A percentile compares a stretch with the other conserved stretches of the same genome.
Conservation (phyloP, 768 basidiomycete genomes). For the Podaxis sp. region DNA sequence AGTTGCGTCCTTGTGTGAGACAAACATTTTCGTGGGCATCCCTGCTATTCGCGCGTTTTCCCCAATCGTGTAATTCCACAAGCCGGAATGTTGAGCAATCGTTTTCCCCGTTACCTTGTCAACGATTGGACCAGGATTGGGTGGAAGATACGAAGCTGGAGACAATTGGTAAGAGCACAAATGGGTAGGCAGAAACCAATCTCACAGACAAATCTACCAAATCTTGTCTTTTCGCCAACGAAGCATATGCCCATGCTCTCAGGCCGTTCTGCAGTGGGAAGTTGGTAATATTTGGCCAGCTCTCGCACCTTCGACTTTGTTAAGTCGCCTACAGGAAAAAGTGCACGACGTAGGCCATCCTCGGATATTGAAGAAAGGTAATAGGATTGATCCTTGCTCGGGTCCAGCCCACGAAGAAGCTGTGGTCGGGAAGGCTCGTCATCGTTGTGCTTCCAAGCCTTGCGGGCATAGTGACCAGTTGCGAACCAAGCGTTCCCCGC, state of each 20-base stretch:
- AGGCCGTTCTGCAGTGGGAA: conserved; percentile 72
- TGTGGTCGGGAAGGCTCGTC: conserved; percentile 38
- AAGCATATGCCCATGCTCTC: conserved; percentile 98
- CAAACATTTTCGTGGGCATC: conserved; percentile 62
- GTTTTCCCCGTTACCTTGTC: conserved; percentile 52
- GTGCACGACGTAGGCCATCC: conserved; percentile 56
- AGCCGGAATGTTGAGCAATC: conserved; percentile 65
- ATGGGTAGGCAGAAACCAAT: neutral
- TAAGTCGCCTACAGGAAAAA: conserved; percentile 75
- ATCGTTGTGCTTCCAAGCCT: conserved; percentile 43
- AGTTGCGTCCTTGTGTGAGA: conserved; percentile 64
- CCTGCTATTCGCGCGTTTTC: conserved; percentile 73
- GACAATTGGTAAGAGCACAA: neutral
- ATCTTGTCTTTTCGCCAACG: conserved; percentile 76
- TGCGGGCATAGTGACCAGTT: conserved; percentile 84
- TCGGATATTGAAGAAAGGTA: conserved; percentile 83
- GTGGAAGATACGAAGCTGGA: conserved; percentile 76
- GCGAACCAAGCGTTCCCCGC: conserved; percentile 64
- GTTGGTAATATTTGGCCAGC: conserved; percentile 57
- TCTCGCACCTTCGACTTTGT: conserved; percentile 73
- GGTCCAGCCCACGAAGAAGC: conserved; percentile 56
- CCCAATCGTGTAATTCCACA: conserved; percentile 87
- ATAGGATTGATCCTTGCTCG: conserved; percentile 87
- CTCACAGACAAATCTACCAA: conserved; percentile 73
- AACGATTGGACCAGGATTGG: conserved; percentile 70